phyloP scores from a whole-genome alignment of 208 protist species.

The Novymonas esmeraldas region DNA sequence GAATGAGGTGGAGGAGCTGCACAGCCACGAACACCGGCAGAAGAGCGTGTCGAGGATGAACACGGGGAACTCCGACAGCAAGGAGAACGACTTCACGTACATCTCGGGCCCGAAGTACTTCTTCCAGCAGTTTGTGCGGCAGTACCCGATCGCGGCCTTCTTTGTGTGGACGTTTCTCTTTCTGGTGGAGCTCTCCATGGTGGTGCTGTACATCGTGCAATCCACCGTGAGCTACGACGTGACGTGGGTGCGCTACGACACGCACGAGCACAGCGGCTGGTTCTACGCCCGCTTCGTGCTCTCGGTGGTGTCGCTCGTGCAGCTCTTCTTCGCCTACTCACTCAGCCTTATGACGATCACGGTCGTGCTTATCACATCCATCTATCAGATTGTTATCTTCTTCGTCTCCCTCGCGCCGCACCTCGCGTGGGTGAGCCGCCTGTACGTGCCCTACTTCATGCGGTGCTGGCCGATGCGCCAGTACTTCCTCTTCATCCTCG shows the following conservation, averaged over 20 bases:
- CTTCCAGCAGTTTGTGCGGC: constrained; percentile 77
- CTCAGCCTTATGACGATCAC: constrained; percentile 69
- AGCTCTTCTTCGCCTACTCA: constrained; percentile 88
- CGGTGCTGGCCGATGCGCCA: constrained; percentile 87
- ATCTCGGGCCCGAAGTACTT: constrained; percentile 77
- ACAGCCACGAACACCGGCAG: constrained; percentile 3
- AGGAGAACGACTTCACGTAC: constrained; percentile 59
- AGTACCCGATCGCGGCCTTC: constrained; percentile 71
- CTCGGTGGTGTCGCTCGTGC: constrained; percentile 70
- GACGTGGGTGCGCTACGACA: constrained; percentile 65
- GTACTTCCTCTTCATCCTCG: constrained; percentile 87
- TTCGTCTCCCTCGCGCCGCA: constrained; percentile 49
- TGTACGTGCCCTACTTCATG: constrained; percentile 89
- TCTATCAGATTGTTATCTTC: constrained; percentile 82
- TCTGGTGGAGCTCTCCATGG: constrained; percentile 70
- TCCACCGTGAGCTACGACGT: constrained; percentile 41
- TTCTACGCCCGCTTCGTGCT: constrained; percentile 72
- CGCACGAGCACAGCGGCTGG: constrained; percentile 50
- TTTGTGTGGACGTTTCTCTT: constrained; percentile 83
- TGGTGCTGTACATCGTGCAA: constrained; percentile 75
- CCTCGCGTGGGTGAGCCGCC: constrained; percentile 65
- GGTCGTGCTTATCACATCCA: constrained; percentile 78
- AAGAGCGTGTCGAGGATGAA: constrained; percentile 12
- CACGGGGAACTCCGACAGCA: constrained; percentile 12
- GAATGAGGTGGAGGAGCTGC: constrained; percentile 36